phyloP scores from a whole-genome alignment of 768 basidiomycete species.

The Lactarius pseudohatsudake region DNA sequence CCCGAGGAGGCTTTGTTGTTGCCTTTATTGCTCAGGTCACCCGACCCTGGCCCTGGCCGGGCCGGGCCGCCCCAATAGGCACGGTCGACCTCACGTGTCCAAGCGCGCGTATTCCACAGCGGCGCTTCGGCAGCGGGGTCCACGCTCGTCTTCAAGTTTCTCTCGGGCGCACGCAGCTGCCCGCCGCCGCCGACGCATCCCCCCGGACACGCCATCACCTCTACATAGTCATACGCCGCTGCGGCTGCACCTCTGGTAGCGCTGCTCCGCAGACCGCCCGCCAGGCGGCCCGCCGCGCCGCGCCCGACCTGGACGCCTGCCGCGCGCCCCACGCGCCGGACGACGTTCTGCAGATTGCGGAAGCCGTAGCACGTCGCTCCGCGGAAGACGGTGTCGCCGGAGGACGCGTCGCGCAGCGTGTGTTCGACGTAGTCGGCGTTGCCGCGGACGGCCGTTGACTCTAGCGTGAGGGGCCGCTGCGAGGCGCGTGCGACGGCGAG shows the following conservation, averaged over 20 bases:
- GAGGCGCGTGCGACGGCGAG: constrained; percentile 47
- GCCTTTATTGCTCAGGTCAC: neutral
- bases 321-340: constrained; percentile 45
- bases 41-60: neutral
- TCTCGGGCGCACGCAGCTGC: constrained; percentile 48
- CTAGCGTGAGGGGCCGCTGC: constrained; percentile 36
- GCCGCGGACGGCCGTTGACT: constrained; percentile 20
- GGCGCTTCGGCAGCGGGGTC: constrained; percentile 58
- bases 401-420: constrained; percentile 59
- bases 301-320: constrained; percentile 49
- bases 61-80: constrained; percentile 65
- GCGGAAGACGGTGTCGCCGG: constrained; percentile 72
- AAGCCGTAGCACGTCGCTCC: constrained; percentile 98
- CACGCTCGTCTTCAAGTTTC: constrained; percentile 19
- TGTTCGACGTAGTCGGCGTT: constrained; percentile 51
- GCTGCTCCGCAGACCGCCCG: constrained; percentile 33
- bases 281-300: constrained; percentile 61
- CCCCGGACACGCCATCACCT: constrained; percentile 98
- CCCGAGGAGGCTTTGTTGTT: neutral
- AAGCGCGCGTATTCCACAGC: constrained; percentile 81
- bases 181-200: constrained; percentile 99
- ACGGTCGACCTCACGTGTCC: constrained; percentile 78
- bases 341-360: constrained; percentile 94
- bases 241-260: constrained; percentile 33
- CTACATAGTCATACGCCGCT: constrained; percentile 81